A percentile compares a stretch with the other conserved stretches of the same genome.
These are phyloP conservation scores for Claviceps arundinis DNA, from an alignment of 2,329 filamentous ascomycete genomes.

Conservation along the genomic window DNA sequence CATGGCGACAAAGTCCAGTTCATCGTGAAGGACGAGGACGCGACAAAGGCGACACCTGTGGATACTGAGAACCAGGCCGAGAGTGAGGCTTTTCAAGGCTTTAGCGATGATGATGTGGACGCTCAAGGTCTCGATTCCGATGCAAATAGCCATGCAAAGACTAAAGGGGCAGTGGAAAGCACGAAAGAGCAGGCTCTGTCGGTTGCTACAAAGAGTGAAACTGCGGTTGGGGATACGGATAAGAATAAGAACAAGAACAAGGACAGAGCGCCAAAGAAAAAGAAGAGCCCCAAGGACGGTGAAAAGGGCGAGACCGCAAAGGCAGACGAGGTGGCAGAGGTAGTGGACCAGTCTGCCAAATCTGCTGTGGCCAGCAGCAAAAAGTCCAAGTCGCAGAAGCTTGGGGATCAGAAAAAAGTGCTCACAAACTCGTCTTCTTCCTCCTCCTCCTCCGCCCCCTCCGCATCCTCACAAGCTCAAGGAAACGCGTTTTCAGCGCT, in stretches of 20 bases:
- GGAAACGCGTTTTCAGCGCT: conserved; percentile 42
- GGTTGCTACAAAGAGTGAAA: background rate
- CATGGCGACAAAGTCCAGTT: conserved; percentile 47
- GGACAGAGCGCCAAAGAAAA: background rate
- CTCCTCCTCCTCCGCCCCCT: conserved; percentile 28
- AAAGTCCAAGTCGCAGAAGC: conserved; percentile 15
- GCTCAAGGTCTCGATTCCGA: conserved; percentile 18
- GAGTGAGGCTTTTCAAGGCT: conserved; percentile 51
- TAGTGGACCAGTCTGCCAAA: conserved; percentile 6
- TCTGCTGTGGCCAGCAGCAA: conserved; percentile 4
- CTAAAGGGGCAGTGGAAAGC: conserved; percentile 16
- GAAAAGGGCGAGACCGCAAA: conserved; percentile 5
- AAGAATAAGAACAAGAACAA: background rate
- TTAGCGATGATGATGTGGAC: conserved; percentile 36
- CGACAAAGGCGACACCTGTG: conserved; percentile 7
- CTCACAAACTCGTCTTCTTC: conserved; percentile 23
- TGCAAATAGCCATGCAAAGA: conserved; percentile 19
- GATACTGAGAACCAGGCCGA: conserved; percentile 17
- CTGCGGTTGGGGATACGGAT: background rate
- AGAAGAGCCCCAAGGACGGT: background rate
- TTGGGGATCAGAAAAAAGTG: conserved; percentile 21
- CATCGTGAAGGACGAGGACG: conserved; percentile 24
- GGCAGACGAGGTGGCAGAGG: conserved; percentile 12
- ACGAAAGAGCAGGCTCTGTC: background rate
- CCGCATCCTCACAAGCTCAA: conserved; percentile 24